Conservation (phyloP, 2,329 filamentous ascomycete species). For the Clonostachys sp. region DNA sequence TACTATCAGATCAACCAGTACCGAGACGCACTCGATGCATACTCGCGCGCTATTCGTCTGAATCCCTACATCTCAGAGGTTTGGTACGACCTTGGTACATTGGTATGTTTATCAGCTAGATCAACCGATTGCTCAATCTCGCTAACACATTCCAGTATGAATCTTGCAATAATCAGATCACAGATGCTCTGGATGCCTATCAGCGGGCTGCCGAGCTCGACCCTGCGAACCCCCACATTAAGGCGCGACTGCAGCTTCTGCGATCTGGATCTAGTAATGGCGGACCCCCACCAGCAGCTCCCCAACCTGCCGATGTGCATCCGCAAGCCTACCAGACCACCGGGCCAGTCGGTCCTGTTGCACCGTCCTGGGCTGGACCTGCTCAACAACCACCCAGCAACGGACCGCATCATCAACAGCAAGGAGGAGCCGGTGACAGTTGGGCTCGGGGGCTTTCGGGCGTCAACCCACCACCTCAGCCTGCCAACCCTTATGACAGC, state of each 20-base stretch:
- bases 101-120: conserved; percentile 56
- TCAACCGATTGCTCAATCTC: neutral
- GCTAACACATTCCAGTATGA: conserved; percentile 66
- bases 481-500: conserved; percentile 77
- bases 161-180: conserved; percentile 98
- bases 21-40: conserved; percentile 93
- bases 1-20: conserved; percentile 99
- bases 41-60: conserved; percentile 90
- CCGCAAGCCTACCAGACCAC: conserved; percentile 87
- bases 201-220: conserved; percentile 92
- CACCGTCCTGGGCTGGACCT: conserved; percentile 77
- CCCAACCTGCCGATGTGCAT: conserved; percentile 93
- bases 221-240: conserved; percentile 90
- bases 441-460: conserved; percentile 68
- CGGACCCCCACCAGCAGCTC: conserved; percentile 67
- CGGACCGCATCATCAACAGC: conserved; percentile 49
- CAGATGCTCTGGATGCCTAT: conserved; percentile 93
- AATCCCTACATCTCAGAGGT: conserved; percentile 99
- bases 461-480: conserved; percentile 71
- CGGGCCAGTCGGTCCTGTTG: conserved; percentile 71
- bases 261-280: conserved; percentile 75
- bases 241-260: conserved; percentile 84
- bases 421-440: conserved; percentile 37
- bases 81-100: conserved; percentile 95
- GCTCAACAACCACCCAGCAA: conserved; percentile 45